phyloP scores from a whole-genome alignment of 169 alveolate genomes.

The Plasmodium cynomolgi region DNA sequence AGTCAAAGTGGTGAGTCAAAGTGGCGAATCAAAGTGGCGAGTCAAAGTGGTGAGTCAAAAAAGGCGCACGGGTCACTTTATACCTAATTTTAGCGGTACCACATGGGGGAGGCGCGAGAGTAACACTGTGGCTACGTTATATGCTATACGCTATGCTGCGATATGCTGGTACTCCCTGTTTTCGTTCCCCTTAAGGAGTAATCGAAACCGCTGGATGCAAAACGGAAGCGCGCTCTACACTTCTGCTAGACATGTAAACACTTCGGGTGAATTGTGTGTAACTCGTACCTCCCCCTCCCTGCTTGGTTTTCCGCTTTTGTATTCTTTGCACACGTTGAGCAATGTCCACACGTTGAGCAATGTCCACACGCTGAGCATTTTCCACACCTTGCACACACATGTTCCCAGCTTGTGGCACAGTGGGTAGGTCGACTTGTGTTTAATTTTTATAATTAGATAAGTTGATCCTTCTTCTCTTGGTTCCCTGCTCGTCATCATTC shows the following conservation, averaged over 20 bases:
- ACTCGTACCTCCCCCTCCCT: not conserved
- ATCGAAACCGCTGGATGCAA: not conserved
- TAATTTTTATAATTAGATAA: slow-evolving; percentile 55
- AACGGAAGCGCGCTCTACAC: not conserved
- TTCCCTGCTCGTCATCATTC: slow-evolving; percentile 28
- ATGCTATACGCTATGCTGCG: not conserved
- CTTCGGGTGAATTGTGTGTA: not conserved
- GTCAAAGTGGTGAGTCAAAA: not conserved
- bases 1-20: not conserved
- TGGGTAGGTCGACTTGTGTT: not conserved
- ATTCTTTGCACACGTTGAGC: not conserved
- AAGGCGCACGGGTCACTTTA: not conserved
- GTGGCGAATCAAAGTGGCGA: not conserved
- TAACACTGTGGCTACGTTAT: not conserved
- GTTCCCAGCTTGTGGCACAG: not conserved
- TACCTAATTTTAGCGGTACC: not conserved
- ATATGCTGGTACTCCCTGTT: not conserved
- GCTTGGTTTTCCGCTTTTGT: not conserved
- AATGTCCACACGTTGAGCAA: not conserved
- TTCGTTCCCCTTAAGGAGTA: not conserved
- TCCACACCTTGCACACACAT: not conserved
- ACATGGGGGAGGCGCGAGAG: not conserved
- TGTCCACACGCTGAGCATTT: not conserved
- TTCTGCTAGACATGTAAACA: not conserved
- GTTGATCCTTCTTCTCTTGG: slow-evolving; percentile 57